Evolutionary conservation across 2,329 filamentous ascomycete species (phyloP).

Genomic region (Xylaria sp.): DNA sequence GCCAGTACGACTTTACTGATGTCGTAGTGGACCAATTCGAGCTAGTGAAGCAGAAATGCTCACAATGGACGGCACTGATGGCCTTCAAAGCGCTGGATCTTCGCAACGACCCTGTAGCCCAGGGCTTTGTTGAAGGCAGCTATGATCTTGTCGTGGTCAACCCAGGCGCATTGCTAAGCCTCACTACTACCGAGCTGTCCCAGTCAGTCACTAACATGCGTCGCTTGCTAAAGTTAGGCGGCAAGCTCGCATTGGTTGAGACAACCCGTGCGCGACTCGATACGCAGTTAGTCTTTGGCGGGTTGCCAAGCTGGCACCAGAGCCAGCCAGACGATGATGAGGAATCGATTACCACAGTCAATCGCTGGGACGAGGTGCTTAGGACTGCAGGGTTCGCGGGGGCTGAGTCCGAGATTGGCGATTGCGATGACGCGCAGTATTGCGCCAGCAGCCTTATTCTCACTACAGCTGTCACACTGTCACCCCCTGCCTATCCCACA

Average conservation of each 20-base stretch:
- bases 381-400: too few species aligned
- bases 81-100: conserved; percentile 31
- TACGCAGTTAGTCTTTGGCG: conserved; percentile 27
- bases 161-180: background rate
- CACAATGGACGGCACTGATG: conserved; percentile 20
- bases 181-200: background rate
- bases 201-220: conserved; percentile 8
- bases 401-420: too few species aligned
- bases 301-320: conserved; percentile 29
- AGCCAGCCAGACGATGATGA: background rate
- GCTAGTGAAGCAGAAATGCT: conserved; percentile 8
- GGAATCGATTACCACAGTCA: too few species aligned
- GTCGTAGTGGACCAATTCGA: conserved; percentile 14
- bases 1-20: conserved; percentile 30
- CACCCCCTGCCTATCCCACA: too few species aligned
- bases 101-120: conserved; percentile 18
- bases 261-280: conserved; percentile 7
- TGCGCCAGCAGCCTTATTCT: too few species aligned
- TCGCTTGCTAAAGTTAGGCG: conserved; percentile 26
- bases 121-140: conserved; percentile 11
- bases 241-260: conserved; percentile 28
- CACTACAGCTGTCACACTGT: too few species aligned
- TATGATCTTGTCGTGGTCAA: conserved; percentile 32
- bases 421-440: too few species aligned
- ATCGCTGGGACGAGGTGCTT: conserved; percentile 14